Percentiles rank a stretch among this genome's conserved stretches.
Conservation (phyloP, 192 early-diverging fungal species). For the Phlyctochytrium bullatum region DNA sequence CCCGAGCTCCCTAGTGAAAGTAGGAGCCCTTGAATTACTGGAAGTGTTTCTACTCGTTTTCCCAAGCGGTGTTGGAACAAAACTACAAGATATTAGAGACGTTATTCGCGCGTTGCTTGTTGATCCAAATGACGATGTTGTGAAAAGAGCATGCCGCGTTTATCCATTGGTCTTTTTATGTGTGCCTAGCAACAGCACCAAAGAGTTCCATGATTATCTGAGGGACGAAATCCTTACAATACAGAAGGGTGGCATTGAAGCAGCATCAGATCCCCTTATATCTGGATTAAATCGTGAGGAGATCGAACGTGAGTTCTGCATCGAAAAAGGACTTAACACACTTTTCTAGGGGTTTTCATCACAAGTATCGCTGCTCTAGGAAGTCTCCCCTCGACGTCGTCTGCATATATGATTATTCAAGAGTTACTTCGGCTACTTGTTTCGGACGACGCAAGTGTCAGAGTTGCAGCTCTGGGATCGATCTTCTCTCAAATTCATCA, state of each 20-base stretch:
- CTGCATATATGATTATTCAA: slow-evolving; percentile 37
- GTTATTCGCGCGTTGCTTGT: slow-evolving; percentile 40
- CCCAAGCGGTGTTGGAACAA: slow-evolving; percentile 44
- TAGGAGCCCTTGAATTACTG: slow-evolving; percentile 48
- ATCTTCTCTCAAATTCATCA: slow-evolving; percentile 35
- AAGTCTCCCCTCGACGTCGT: slow-evolving; percentile 23
- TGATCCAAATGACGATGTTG: slow-evolving; percentile 40
- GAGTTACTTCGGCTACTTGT: slow-evolving; percentile 41
- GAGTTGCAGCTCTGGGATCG: slow-evolving; percentile 39
- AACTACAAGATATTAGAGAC: slow-evolving; percentile 50
- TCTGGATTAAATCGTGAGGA: slow-evolving; percentile 38
- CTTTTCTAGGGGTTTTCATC: slow-evolving; percentile 30
- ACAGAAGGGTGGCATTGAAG: slow-evolving; percentile 34
- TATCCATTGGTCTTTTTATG: slow-evolving; percentile 52
- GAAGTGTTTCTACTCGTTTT: slow-evolving; percentile 53
- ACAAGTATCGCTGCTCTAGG: slow-evolving; percentile 36
- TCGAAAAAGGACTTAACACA: neutral
- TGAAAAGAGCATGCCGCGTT: slow-evolving; percentile 38
- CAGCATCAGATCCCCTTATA: slow-evolving; percentile 46
- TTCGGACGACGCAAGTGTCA: slow-evolving; percentile 21
- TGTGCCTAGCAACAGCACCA: slow-evolving; percentile 27
- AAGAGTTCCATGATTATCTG: slow-evolving; percentile 48
- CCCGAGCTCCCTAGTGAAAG: slow-evolving; percentile 46
- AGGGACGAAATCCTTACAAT: slow-evolving; percentile 41
- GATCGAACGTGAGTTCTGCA: slow-evolving; percentile 20